A percentile compares a stretch with the other conserved stretches of the same genome.
Conservation (phyloP, 106 monocot species). For the Vanilla planifolia region DNA sequence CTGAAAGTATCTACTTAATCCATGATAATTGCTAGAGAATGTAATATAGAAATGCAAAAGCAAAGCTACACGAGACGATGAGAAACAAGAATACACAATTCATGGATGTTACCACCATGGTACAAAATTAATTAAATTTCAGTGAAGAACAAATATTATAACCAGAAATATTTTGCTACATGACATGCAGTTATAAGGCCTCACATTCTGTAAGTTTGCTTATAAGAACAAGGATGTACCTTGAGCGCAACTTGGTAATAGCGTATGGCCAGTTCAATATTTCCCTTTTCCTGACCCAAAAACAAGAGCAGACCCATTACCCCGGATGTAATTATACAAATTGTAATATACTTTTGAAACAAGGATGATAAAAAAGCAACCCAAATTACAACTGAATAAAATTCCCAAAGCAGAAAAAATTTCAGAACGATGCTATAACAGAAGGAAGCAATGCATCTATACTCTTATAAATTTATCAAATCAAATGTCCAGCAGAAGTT, state of each 20-base stretch:
- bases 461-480: neutral
- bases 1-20: too few relatives aligned
- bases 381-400: neutral
- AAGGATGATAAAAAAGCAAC: neutral
- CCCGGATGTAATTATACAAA: neutral
- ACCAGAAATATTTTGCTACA: too few relatives aligned
- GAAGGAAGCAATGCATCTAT: neutral
- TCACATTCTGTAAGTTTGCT: too few relatives aligned
- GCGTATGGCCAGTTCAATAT: slow-evolving; percentile 83
- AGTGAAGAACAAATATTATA: too few relatives aligned
- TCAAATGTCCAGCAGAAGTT: neutral
- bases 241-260: slow-evolving; percentile 80
- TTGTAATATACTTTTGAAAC: neutral
- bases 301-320: neutral
- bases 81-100: too few relatives aligned
- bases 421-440: neutral
- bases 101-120: too few relatives aligned
- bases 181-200: too few relatives aligned
- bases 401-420: neutral
- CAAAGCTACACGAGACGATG: too few relatives aligned
- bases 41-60: too few relatives aligned
- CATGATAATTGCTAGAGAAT: too few relatives aligned
- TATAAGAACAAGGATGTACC: slow-evolving; percentile 37
- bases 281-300: slow-evolving; percentile 83
- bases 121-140: too few relatives aligned